Base-by-base conservation (phyloP, 2,329 filamentous ascomycete species). In the Teratosphaeria destructans region DNA sequence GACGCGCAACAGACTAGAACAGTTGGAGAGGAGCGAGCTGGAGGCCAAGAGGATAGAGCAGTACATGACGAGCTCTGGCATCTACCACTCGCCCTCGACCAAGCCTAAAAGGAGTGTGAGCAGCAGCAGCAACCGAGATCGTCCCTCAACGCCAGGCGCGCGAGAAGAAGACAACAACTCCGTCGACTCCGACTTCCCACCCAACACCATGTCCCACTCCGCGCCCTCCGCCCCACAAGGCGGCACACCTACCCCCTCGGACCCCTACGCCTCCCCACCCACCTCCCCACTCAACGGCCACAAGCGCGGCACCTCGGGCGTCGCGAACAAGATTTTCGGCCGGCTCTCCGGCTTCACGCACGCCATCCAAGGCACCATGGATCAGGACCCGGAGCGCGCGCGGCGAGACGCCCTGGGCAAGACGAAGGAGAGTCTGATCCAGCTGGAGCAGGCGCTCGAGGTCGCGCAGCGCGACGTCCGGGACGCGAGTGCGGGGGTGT, bases 111-210 rank as follows among this genome's bases (percentile, higher is more conserved):
- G 43, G 43, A 49, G 43, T 49, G 34, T 39, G 39, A 29, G 27
- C 26, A 32, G 27, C 52, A 70, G 68, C 59, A 78, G 76, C 62
- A 74, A 73, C 60, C 65, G 67, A 16, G 66, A 66, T 27, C 63
- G 66, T 32, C 65, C 64, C 5, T 55, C 49, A 16, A 32, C 53
- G n/a, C 4, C 53, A 37, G 53, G 53, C 3, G 62, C 58, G 19
- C 56, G 60, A 27, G 65, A 65, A 58, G 64, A 60, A 23, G 90
- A 96, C 68, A 90, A 90, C 1, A 89, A 88, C 32, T 95, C 90
- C 0, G 91, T 96, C 61, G 94, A 99, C 73, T 96, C 92, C 0
- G 94, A 97, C 72, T 99, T 99, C 64, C 92, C 93, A 2, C 89
- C 91, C 1, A 47, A 34, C 26, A 95, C 1, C 89, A 60, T 95